These are phyloP conservation scores for Eucalyptus tenuipes DNA, from an alignment of 345 rosid genomes.

Conservation along the genomic window DNA sequence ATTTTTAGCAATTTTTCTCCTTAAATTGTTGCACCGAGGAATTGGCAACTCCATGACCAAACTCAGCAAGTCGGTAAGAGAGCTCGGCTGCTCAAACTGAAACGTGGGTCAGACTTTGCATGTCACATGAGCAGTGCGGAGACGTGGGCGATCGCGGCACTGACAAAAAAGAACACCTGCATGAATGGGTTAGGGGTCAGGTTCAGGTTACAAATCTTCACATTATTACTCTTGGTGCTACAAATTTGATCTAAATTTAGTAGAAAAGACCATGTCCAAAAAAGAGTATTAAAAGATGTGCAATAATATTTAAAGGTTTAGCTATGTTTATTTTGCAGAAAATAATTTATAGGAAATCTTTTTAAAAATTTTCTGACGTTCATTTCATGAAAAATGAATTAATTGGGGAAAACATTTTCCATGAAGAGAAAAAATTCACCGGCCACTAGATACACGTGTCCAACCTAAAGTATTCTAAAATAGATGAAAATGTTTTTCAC, in stretches of 20 bases:
- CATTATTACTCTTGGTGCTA: not conserved
- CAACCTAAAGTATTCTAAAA: too few relatives aligned
- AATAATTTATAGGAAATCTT: too few relatives aligned
- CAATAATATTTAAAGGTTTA: too few relatives aligned
- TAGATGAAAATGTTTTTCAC: too few relatives aligned
- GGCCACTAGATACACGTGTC: too few relatives aligned
- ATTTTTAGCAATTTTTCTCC: not conserved
- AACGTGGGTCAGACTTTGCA: not conserved
- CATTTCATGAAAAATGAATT: too few relatives aligned
- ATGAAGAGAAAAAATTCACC: too few relatives aligned
- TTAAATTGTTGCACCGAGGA: not conserved
- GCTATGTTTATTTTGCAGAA: accelerated
- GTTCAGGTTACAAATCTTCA: not conserved
- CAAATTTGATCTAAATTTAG: too few relatives aligned
- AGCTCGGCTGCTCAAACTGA: not conserved
- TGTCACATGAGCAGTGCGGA: not conserved
- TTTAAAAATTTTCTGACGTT: accelerated
- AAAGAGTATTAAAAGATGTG: too few relatives aligned
- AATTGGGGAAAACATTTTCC: too few relatives aligned
- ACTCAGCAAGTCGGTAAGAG: not conserved
- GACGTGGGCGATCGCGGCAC: accelerated
- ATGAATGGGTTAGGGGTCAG: not conserved
- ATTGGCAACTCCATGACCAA: not conserved
- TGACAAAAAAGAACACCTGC: not conserved
- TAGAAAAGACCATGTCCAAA: too few relatives aligned